Evolutionary conservation across 2,329 filamentous ascomycete species (phyloP).

Genomic region (Colletotrichum echinochloae): DNA sequence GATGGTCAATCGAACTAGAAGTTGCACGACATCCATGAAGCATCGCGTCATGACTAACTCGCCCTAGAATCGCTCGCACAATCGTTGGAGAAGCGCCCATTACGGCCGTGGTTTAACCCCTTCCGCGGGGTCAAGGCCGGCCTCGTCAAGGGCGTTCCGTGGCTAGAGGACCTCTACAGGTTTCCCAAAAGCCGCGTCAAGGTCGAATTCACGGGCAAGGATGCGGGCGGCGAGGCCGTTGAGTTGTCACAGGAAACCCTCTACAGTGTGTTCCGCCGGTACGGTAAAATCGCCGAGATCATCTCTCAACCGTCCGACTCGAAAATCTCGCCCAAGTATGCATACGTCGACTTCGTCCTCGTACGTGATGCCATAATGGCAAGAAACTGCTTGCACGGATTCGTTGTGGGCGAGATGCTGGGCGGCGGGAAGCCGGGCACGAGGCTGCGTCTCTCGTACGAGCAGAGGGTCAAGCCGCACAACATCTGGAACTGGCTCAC

Average conservation of each 20-base stretch:
- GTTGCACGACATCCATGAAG: neutral
- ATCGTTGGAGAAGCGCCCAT: constrained; percentile 74
- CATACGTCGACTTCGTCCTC: constrained; percentile 80
- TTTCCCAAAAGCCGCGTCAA: constrained; percentile 81
- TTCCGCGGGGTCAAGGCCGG: constrained; percentile 77
- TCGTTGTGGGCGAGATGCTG: constrained; percentile 73
- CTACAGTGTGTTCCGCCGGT: constrained; percentile 88
- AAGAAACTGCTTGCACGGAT: constrained; percentile 92
- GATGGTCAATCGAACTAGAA: neutral
- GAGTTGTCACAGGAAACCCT: constrained; percentile 89
- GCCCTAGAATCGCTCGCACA: constrained; percentile 62
- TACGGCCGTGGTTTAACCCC: constrained; percentile 92
- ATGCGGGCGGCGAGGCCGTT: constrained; percentile 76
- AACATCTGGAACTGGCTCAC: constrained; percentile 90
- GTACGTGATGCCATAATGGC: constrained; percentile 86
- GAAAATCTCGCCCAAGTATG: constrained; percentile 84
- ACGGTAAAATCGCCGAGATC: constrained; percentile 92
- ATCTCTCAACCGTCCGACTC: constrained; percentile 85
- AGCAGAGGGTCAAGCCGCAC: constrained; percentile 79
- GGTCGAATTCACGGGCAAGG: constrained; percentile 85
- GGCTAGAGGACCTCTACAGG: constrained; percentile 92
- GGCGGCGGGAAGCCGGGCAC: constrained; percentile 84
- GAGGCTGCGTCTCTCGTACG: constrained; percentile 83
- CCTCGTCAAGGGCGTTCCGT: constrained; percentile 85
- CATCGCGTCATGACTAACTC: constrained; percentile 36